phyloP scores from a whole-genome alignment of 139 green algal species.

The Chlamydomonas incerta region DNA sequence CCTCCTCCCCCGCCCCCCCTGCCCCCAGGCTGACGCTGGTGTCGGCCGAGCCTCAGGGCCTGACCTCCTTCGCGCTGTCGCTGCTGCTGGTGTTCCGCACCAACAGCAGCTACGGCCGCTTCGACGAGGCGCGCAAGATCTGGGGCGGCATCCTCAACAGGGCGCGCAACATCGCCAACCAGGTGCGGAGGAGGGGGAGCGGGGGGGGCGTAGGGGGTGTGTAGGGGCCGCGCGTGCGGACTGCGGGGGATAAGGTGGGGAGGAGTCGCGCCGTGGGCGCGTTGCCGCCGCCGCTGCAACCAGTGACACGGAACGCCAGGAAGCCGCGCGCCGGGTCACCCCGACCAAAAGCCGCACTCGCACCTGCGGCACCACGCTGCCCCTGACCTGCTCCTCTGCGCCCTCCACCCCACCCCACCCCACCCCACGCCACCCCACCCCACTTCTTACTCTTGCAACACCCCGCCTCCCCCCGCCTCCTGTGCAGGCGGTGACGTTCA shows the following conservation, averaged over 20 bases:
- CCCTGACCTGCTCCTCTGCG: no score
- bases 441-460: no score
- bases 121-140: constrained; percentile 55
- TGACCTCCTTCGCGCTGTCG: constrained; percentile 55
- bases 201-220: not conserved
- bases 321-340: no score
- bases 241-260: not conserved
- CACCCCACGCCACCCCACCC: no score
- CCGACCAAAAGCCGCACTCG: no score
- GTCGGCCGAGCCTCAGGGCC: constrained; percentile 37
- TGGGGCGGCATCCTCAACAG: constrained; percentile 58
- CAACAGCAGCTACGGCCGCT: constrained; percentile 36
- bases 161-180: constrained; percentile 53
- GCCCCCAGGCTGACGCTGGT: constrained; percentile 31
- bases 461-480: no score
- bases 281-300: no score
- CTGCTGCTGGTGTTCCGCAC: constrained; percentile 52
- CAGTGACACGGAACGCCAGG: no score
- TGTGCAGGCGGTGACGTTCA: constrained; percentile 41
- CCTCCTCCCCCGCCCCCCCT: not conserved
- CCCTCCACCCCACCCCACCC: no score
- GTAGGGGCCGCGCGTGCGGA: not conserved
- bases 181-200: constrained; percentile 7
- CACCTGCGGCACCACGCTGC: no score
- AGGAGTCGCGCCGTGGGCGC: no score